Base-by-base conservation (phyloP, 768 basidiomycete species). In the Kwoniella pini region DNA sequence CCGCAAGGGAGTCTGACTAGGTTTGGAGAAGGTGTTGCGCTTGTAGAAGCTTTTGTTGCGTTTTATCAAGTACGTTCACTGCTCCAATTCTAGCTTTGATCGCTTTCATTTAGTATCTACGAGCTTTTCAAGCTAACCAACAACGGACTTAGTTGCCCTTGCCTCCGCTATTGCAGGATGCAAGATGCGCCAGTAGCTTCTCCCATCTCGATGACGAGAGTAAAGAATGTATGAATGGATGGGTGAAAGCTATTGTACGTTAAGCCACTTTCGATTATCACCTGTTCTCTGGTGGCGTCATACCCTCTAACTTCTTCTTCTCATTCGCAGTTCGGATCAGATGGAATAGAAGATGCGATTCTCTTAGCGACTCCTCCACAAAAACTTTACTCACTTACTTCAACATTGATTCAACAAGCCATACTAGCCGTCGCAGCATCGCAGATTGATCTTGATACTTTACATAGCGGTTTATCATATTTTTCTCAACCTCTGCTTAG, bases 401-500 rank as follows among this genome's bases (percentile, higher is more conserved):
- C 77, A 7, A 77, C 77, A 1, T 62, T 81, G 38, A 73, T 80
- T 33, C 70, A 79, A 27, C 80, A 81, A 57, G 77, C 77, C 9
- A 69, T 80, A 45, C 52, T 58, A 21, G 80, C 80, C 0, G 67
- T 70, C 10, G 60, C 74, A 4, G 60, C 70, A 0, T 75, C 76
- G 21, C 68, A 75, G 2, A 77, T 81, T 38, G 79, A 79, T 48
- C 62, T 70, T 21, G 79, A 80, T 30, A 77, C 71, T 2, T 72
- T 81, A 3, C 70, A 74, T 42, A 70, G 73, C 24, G 80, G 79
- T 0, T 63, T 80, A 7, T 79, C 77, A 1, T 81, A 80, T 63
- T 81, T 80, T 62, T 71, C 75, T 1, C 80, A 80, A 58, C 77
- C 80, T 12, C 64, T 81, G 1, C 65, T 81, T 7, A 79, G 77